Percentiles rank a stretch among this genome's conserved stretches.
These are phyloP conservation scores for Carpinus fangiana DNA, from an alignment of 306 rosid species.

Conservation along the genomic window DNA sequence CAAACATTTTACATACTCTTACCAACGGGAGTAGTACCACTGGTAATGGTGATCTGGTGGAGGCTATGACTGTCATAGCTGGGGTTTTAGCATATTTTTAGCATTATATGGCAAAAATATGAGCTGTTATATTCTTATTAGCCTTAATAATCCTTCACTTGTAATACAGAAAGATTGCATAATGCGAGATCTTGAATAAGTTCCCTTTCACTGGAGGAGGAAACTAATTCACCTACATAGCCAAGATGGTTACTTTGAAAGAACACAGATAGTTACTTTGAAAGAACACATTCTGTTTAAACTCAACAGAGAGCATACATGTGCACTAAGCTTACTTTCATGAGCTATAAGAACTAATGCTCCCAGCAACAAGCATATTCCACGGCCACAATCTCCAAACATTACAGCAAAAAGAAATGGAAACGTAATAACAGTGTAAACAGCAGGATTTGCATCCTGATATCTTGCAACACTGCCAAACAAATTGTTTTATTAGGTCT, in stretches of 20 bases:
- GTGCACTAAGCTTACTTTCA: slow-evolving; percentile 78
- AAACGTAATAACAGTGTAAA: slow-evolving; percentile 77
- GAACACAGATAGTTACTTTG: slow-evolving; percentile 9
- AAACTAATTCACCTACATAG: slow-evolving; percentile 8
- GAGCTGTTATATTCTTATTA: neutral
- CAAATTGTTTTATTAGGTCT: slow-evolving; percentile 37
- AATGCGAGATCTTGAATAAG: slow-evolving; percentile 5
- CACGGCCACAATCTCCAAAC: slow-evolving; percentile 99
- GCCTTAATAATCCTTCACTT: neutral
- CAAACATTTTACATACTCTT: neutral
- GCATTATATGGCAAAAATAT: neutral
- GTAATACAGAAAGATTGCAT: slow-evolving; percentile 26
- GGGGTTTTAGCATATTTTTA: neutral
- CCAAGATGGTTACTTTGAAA: no score
- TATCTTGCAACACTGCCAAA: slow-evolving; percentile 90
- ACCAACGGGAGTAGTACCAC: neutral
- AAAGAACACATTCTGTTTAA: slow-evolving; percentile 20
- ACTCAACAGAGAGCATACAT: slow-evolving; percentile 49
- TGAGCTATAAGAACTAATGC: slow-evolving; percentile 91
- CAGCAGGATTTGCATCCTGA: slow-evolving; percentile 99
- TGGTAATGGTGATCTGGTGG: neutral
- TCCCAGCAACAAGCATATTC: slow-evolving; percentile 93
- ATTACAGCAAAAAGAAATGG: slow-evolving; percentile 97
- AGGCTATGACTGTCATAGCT: neutral
- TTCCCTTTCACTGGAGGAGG: slow-evolving; percentile 9